phyloP scores from a whole-genome alignment of 2,329 filamentous ascomycete species.

The Penicillium sp. region DNA sequence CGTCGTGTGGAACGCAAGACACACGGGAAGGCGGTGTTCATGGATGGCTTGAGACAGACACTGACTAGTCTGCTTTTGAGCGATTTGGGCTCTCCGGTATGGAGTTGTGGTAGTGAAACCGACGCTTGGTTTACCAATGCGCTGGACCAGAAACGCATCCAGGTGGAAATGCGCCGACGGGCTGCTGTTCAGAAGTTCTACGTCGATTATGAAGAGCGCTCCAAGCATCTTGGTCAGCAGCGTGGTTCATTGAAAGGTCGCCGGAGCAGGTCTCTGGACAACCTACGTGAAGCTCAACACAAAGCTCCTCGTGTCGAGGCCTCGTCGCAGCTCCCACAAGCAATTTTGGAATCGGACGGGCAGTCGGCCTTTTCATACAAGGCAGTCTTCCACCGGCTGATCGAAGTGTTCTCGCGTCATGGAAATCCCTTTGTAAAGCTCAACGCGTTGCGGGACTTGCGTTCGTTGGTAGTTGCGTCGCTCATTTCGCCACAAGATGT shows the following conservation, averaged over 20 bases:
- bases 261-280: conserved; percentile 37
- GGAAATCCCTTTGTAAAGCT: conserved; percentile 86
- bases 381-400: conserved; percentile 72
- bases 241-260: conserved; percentile 24
- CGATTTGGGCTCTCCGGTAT: conserved; percentile 82
- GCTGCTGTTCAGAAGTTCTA: conserved; percentile 41
- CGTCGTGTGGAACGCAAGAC: conserved; percentile 37
- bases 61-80: conserved; percentile 83
- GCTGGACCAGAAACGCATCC: conserved; percentile 50
- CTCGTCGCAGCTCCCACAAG: conserved; percentile 8
- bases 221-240: conserved; percentile 24
- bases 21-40: conserved; percentile 75
- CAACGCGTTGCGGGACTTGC: conserved; percentile 75
- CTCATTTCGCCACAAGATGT: conserved; percentile 56
- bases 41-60: conserved; percentile 72
- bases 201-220: conserved; percentile 35
- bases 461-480: conserved; percentile 76
- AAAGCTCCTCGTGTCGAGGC: background rate
- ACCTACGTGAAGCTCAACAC: conserved; percentile 13
- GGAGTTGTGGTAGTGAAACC: conserved; percentile 87
- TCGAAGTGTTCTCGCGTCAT: conserved; percentile 84
- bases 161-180: conserved; percentile 40
- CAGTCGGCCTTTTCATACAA: conserved; percentile 68
- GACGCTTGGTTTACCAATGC: conserved; percentile 73
- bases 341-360: conserved; percentile 18